phyloP scores from a whole-genome alignment of 139 green algal genomes.

The Mesotaenium endlicherianum region DNA sequence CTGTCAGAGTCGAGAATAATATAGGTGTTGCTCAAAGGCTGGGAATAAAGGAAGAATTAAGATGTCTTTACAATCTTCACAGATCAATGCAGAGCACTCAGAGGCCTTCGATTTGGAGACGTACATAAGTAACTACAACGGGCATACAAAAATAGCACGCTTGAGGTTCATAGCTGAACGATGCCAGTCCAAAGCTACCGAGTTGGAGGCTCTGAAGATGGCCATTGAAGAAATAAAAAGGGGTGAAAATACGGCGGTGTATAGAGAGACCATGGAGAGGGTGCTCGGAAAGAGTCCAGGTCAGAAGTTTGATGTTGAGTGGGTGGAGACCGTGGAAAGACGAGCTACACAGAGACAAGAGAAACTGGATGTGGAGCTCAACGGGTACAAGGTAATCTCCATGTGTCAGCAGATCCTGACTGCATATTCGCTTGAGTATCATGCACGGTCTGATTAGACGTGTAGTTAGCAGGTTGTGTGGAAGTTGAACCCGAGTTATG shows the following conservation, averaged over 20 bases:
- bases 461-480: too few relatives aligned
- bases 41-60: too few relatives aligned
- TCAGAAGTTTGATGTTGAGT: slow-evolving; percentile 17
- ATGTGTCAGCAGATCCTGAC: too few relatives aligned
- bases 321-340: slow-evolving; percentile 33
- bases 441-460: too few relatives aligned
- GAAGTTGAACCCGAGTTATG: too few relatives aligned
- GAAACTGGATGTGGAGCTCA: slow-evolving; percentile 48
- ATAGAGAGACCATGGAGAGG: slow-evolving; percentile 34
- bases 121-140: slow-evolving; percentile 37
- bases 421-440: too few relatives aligned
- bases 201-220: slow-evolving; percentile 44
- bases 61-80: too few relatives aligned
- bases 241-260: slow-evolving; percentile 45
- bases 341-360: slow-evolving; percentile 27
- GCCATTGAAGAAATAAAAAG: slow-evolving; percentile 36
- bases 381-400: slow-evolving; percentile 48
- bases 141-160: slow-evolving; percentile 44
- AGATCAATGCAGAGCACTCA: too few relatives aligned
- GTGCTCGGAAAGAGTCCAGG: background rate
- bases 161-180: slow-evolving; percentile 48
- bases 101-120: slow-evolving; percentile 37
- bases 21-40: too few relatives aligned
- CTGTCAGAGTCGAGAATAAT: too few relatives aligned
- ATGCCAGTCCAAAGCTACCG: background rate